Evolutionary conservation across 306 rosid species (phyloP).

Genomic region (Spatholobus suberectus): DNA sequence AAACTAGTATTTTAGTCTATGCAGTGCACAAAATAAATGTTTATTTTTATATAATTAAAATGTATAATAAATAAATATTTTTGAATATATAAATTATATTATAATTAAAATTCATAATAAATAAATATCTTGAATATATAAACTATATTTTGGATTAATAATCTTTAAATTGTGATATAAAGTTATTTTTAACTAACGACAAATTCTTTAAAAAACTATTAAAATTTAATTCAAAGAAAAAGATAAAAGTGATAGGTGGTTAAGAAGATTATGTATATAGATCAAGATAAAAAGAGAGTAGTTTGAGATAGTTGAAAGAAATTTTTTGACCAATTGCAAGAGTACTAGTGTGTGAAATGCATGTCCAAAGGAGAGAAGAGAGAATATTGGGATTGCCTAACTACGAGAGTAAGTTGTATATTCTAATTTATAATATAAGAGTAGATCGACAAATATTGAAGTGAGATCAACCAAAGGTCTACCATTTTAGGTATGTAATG

Average conservation of each 20-base stretch:
- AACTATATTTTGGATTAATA: background rate
- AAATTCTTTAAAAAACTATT: background rate
- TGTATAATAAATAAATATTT: background rate
- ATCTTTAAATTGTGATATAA: background rate
- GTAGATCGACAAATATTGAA: background rate
- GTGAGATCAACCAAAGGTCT: conserved; percentile 12
- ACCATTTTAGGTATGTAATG: background rate
- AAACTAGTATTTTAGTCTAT: background rate
- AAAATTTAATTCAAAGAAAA: background rate
- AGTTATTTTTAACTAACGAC: background rate
- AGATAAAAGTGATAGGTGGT: background rate
- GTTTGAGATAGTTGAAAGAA: background rate
- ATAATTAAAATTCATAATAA: background rate
- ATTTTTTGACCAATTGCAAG: background rate
- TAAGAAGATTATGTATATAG: background rate
- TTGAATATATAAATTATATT: background rate
- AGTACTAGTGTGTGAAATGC: background rate
- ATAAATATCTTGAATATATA: background rate
- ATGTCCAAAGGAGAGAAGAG: background rate
- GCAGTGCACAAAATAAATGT: background rate
- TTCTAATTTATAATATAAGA: background rate
- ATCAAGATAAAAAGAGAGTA: background rate
- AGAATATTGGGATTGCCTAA: background rate
- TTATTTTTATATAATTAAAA: background rate
- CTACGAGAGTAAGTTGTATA: background rate